phyloP scores from a whole-genome alignment of 768 basidiomycete genomes.

The Suillus discolor region DNA sequence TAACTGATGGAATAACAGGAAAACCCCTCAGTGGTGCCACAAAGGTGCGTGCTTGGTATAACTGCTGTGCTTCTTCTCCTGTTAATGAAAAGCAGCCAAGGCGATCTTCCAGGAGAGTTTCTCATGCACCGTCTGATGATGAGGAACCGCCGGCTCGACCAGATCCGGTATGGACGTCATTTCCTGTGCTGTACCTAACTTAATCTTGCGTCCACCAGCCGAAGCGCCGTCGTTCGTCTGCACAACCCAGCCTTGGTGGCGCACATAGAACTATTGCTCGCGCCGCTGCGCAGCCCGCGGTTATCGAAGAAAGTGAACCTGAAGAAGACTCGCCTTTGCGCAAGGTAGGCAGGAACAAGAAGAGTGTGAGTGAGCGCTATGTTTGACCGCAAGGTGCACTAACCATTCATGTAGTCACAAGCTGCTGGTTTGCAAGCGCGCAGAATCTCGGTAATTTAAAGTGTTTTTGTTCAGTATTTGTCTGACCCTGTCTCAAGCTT shows the following conservation, averaged over 20 bases:
- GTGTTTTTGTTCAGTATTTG: slow-evolving; percentile 18
- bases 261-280: slow-evolving; percentile 40
- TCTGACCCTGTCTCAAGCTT: slow-evolving; percentile 23
- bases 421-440: slow-evolving; percentile 56
- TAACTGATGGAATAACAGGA: slow-evolving; percentile 84
- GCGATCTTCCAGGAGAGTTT: slow-evolving; percentile 66
- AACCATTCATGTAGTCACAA: slow-evolving; percentile 38
- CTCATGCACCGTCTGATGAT: slow-evolving; percentile 53
- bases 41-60: slow-evolving; percentile 40
- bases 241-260: slow-evolving; percentile 67
- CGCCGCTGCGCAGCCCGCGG: slow-evolving; percentile 39
- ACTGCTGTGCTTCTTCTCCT: slow-evolving; percentile 5
- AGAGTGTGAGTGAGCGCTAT: slow-evolving; percentile 44
- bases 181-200: slow-evolving; percentile 10
- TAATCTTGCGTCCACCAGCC: slow-evolving; percentile 44
- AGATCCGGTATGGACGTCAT: slow-evolving; percentile 53
- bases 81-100: slow-evolving; percentile 35
- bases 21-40: slow-evolving; percentile 52
- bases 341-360: slow-evolving; percentile 64
- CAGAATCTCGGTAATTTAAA: slow-evolving; percentile 52
- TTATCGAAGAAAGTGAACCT: slow-evolving; percentile 77
- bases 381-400: slow-evolving; percentile 10
- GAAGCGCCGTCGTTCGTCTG: slow-evolving; percentile 81
- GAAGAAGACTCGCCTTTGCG: slow-evolving; percentile 63
- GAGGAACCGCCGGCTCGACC: slow-evolving; percentile 44